Percentiles rank a stretch among this genome's conserved stretches.
These are phyloP conservation scores for Diaporthe longicolla DNA, from an alignment of 2,329 filamentous ascomycete species.

Conservation along the genomic window DNA sequence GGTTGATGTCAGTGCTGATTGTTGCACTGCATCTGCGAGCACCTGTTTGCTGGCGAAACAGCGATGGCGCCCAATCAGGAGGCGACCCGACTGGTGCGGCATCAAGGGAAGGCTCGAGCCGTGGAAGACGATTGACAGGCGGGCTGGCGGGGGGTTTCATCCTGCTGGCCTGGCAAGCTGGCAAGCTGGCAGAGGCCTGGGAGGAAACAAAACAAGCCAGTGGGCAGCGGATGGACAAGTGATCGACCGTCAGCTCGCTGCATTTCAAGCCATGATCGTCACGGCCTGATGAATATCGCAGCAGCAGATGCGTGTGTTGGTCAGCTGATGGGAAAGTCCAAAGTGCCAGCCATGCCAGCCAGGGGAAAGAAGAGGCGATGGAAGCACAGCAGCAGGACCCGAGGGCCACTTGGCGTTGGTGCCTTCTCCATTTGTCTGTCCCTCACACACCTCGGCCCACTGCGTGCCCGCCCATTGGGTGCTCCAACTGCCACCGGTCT, in stretches of 20 bases:
- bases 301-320: no score
- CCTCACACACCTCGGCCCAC: neutral
- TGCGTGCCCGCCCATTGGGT: neutral
- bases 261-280: constrained; percentile 26
- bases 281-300: constrained; percentile 22
- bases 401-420: no score
- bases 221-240: neutral
- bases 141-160: constrained; percentile 8
- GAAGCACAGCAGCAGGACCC: no score
- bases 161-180: neutral
- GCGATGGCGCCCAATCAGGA: constrained; percentile 16
- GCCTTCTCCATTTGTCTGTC: neutral
- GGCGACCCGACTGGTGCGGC: constrained; percentile 18
- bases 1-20: neutral
- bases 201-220: constrained; percentile 17
- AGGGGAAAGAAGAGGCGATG: no score
- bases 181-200: no score
- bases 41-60: constrained; percentile 28
- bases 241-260: constrained; percentile 28
- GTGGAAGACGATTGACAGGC: constrained; percentile 10
- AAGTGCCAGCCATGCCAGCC: neutral
- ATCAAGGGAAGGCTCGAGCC: constrained; percentile 26
- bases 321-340: neutral
- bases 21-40: constrained; percentile 38
- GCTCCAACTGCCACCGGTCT: constrained; percentile 14